Evolutionary conservation across 2,329 filamentous ascomycete species (phyloP).

Genomic region (Fusarium anguioides): DNA sequence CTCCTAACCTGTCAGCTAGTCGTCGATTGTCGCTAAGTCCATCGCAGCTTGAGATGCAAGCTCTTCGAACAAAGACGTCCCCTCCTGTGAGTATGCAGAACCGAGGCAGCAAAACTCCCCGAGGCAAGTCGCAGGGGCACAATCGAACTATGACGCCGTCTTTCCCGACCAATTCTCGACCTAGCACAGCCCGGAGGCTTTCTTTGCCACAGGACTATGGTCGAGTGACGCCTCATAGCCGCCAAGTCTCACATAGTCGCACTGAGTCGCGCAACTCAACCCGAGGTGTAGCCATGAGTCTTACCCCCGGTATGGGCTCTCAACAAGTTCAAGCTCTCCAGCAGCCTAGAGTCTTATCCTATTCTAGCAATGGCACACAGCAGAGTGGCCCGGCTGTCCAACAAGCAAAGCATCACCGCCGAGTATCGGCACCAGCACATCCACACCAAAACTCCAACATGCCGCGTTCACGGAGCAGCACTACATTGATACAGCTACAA

Average conservation of each 20-base stretch:
- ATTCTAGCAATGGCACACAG: constrained; percentile 35
- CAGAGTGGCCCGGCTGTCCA: constrained; percentile 4
- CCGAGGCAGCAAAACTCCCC: constrained; percentile 47
- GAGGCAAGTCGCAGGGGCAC: constrained; percentile 22
- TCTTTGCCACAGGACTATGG: constrained; percentile 37
- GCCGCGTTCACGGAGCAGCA: constrained; percentile 28
- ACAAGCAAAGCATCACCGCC: constrained; percentile 34
- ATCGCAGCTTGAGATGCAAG: constrained; percentile 22
- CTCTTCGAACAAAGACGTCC: constrained; percentile 50
- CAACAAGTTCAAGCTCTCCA: constrained; percentile 19
- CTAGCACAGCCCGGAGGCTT: constrained; percentile 22
- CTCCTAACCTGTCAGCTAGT: constrained; percentile 43
- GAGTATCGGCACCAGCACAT: constrained; percentile 35
- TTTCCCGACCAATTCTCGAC: constrained; percentile 19
- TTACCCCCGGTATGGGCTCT: constrained; percentile 1
- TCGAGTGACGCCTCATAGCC: constrained; percentile 29
- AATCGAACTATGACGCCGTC: constrained; percentile 28
- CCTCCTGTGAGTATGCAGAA: constrained; percentile 59
- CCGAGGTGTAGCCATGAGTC: constrained; percentile 15
- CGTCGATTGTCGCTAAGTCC: constrained; percentile 14
- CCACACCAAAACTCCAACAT: constrained; percentile 5
- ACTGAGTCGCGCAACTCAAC: constrained; percentile 29
- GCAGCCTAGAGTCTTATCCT: constrained; percentile 27
- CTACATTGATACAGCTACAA: constrained; percentile 28
- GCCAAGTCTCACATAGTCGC: constrained; percentile 18